Evolutionary conservation across 2,329 filamentous ascomycete genomes (phyloP).

Genomic region (Cladosporium sp.): DNA sequence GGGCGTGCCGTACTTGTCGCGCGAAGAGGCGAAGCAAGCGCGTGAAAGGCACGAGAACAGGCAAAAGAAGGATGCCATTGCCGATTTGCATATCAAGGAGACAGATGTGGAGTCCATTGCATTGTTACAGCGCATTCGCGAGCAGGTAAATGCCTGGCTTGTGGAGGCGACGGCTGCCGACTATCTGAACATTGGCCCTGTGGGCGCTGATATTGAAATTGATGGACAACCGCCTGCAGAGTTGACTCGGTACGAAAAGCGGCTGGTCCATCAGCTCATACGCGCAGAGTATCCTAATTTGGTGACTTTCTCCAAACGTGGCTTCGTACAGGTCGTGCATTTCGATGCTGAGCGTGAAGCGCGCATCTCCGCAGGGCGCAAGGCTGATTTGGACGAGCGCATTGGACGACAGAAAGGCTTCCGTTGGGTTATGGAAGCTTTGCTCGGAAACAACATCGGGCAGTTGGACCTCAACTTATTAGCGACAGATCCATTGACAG

Average conservation of each 20-base stretch:
- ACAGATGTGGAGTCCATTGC: slow-evolving; percentile 50
- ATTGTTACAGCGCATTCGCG: slow-evolving; percentile 46
- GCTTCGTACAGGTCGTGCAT: slow-evolving; percentile 40
- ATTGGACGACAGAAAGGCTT: slow-evolving; percentile 46
- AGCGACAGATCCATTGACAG: slow-evolving; percentile 32
- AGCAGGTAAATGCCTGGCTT: slow-evolving; percentile 47
- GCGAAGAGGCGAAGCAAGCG: slow-evolving; percentile 51
- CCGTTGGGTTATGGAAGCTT: slow-evolving; percentile 47
- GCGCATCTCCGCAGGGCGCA: slow-evolving; percentile 35
- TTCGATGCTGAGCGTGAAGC: slow-evolving; percentile 43
- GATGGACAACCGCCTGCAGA: slow-evolving; percentile 22
- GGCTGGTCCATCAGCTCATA: slow-evolving; percentile 63
- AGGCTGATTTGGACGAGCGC: slow-evolving; percentile 36
- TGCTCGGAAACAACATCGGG: slow-evolving; percentile 36
- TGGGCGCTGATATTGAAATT: slow-evolving; percentile 15
- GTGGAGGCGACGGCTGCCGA: slow-evolving; percentile 24
- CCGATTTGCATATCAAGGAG: slow-evolving; percentile 47
- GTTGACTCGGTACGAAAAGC: slow-evolving; percentile 58
- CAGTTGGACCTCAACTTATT: slow-evolving; percentile 35
- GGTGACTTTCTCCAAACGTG: slow-evolving; percentile 39
- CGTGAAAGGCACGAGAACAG: slow-evolving; percentile 42
- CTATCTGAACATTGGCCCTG: slow-evolving; percentile 32
- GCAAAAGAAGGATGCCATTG: slow-evolving; percentile 37
- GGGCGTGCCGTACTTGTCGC: slow-evolving; percentile 61
- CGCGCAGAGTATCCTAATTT: slow-evolving; percentile 54